Evolutionary conservation across 1,139 yeast species (phyloP), one percentile per base, ranked within the genome.

Genomic region (Blastobotrys niveus): DNA sequence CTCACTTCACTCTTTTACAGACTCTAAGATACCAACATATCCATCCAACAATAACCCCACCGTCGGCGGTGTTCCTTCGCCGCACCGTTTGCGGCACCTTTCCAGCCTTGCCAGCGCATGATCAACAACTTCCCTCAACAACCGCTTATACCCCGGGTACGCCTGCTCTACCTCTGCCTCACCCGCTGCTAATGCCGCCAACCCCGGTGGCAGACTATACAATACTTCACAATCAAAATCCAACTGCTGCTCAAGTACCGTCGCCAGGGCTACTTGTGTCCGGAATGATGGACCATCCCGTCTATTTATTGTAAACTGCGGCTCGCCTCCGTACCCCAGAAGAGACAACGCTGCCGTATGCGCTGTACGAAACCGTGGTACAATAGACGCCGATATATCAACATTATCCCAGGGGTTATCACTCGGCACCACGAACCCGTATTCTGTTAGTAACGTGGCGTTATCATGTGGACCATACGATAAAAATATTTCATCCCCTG

Each of bases 391-490:
- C 0, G 85, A 66, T 6, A 89, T 60, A 56, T 89, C 94, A 2
- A 88, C 60, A 49, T 70, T 79, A 53, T 87, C 81, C 88, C 91
- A 82, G 25, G 63, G 66, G 59, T 87, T 87, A 0, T 44, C 35
- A 0, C 58, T 64, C n/a, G n/a, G n/a, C 1, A 84, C 63, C 15
- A 72, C 71, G 65, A 89, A 91, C 1, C 97, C 97, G 58, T 91
- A 91, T 62, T 91, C 97, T 57, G 83, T 78, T 10, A 87, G 66
- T 34, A 91, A 65, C 54, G 86, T 85, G 38, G 79, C 85, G 60
- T 89, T 88, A 19, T 83, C 77, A 62, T 89, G 96, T 0, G 95
- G 81, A 0, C 97, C 97, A 60, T 91, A 91, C 43, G 82, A 78
- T 52, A 91, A 71, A 54, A 68, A 77, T 2, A 89, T 54, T 61